Evolutionary conservation across 1,284 basidiomycete species (phyloP).

Genomic region (Pascua sp.): DNA sequence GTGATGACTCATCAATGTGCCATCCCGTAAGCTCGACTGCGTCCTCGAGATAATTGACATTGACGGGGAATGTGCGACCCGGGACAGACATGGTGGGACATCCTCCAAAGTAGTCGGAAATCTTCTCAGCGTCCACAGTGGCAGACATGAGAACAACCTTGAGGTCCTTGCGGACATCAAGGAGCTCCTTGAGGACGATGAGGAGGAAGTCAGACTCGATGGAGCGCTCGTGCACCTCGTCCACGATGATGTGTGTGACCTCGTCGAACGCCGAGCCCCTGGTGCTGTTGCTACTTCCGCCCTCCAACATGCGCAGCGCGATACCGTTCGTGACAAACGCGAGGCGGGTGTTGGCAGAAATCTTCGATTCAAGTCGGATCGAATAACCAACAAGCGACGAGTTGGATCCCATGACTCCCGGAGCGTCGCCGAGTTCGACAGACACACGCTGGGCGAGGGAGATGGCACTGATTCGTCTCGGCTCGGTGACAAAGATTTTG

Average conservation of each 20-base stretch:
- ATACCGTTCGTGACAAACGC: constrained; percentile 93
- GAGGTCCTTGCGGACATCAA: constrained; percentile 73
- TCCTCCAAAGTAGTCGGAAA: constrained; percentile 86
- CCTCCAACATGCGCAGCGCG: constrained; percentile 91
- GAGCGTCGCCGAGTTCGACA: constrained; percentile 82
- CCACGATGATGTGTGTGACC: constrained; percentile 60
- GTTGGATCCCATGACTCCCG: constrained; percentile 72
- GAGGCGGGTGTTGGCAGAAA: constrained; percentile 72
- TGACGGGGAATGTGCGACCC: constrained; percentile 95
- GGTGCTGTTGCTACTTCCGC: constrained; percentile 57
- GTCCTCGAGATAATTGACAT: constrained; percentile 84
- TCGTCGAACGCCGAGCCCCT: constrained; percentile 82
- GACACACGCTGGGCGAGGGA: constrained; percentile 96
- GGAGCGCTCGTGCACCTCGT: constrained; percentile 76
- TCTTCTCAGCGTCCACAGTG: constrained; percentile 90
- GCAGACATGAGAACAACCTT: constrained; percentile 98
- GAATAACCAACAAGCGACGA: constrained; percentile 90
- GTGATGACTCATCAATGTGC: constrained; percentile 76
- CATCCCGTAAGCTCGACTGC: constrained; percentile 84
- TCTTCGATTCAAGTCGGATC: constrained; percentile 87
- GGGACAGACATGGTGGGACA: constrained; percentile 87
- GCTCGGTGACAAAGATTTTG: constrained; percentile 95
- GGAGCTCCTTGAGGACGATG: constrained; percentile 87
- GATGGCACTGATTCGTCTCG: constrained; percentile 93
- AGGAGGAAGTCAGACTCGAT: constrained; percentile 98